Evolutionary conservation across 306 rosid species (phyloP).

Genomic region (Dicorynia guianensis): DNA sequence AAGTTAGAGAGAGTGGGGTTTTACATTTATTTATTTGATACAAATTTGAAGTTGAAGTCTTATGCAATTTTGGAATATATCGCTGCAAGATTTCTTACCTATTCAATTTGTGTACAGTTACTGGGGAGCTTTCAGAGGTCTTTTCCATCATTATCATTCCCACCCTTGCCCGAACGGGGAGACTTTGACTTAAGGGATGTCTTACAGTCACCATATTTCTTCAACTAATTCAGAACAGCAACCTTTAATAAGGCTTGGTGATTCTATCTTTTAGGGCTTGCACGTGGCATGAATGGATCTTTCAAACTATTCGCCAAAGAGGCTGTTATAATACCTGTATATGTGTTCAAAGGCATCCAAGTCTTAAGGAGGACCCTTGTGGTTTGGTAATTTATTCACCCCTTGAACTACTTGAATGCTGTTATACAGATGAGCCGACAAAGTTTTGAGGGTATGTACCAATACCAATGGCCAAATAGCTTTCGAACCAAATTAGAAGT

Average conservation of each 20-base stretch:
- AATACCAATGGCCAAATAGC: not conserved
- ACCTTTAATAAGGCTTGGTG: slow-evolving; percentile 35
- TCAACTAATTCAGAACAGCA: slow-evolving; percentile 61
- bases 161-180: slow-evolving; percentile 89
- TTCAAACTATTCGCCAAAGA: slow-evolving; percentile 26
- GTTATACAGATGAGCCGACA: slow-evolving; percentile 1
- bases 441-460: slow-evolving; percentile 6
- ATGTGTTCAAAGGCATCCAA: slow-evolving; percentile 38
- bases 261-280: slow-evolving; percentile 29
- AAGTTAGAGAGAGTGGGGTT: not conserved
- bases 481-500: slow-evolving; percentile 15
- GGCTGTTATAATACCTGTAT: slow-evolving; percentile 30
- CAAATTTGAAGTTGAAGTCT: not conserved
- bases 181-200: slow-evolving; percentile 77
- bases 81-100: slow-evolving; percentile 32
- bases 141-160: slow-evolving; percentile 73
- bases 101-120: slow-evolving; percentile 60
- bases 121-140: slow-evolving; percentile 73
- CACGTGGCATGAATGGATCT: slow-evolving; percentile 20
- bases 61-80: slow-evolving; percentile 2
- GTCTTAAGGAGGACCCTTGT: slow-evolving; percentile 37
- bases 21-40: slow-evolving; percentile 12
- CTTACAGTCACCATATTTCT: slow-evolving; percentile 87
- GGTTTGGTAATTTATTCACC: slow-evolving; percentile 24
- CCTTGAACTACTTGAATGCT: slow-evolving; percentile 18